Base-by-base conservation (phyloP, 2,329 filamentous ascomycete genomes). In the Coniochaeta hoffmannii region DNA sequence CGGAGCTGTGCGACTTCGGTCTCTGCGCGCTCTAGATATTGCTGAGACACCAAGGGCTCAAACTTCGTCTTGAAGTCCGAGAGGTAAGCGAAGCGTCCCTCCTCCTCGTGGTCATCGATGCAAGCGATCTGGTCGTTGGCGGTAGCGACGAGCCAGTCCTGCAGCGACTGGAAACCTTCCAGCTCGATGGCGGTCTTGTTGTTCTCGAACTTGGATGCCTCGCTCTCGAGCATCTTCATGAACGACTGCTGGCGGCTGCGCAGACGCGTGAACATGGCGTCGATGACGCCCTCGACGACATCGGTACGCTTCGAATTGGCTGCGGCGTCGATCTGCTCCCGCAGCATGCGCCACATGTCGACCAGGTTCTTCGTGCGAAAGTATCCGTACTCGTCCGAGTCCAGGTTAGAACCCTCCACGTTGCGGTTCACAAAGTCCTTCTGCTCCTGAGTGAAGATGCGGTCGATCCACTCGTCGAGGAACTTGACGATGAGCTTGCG, bases 81-180 rank as follows among this genome's bases (percentile, higher is more conserved):
- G 52, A 97, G 80, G 73, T 97, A 97, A 30, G 88, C 89, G 26
- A 88, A 76, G 31, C 87, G 85, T 57, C 82, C 83, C 54, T 85
- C 83, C 54, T 89, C 87, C 58, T 90, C 87, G 62, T 88, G 88
- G 66, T 97, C 95, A 69, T 97, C 94, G 65, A 99, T 96, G 71
- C 91, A 97, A 56, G 92, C 92, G 68, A 99, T 97, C 71, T 99
- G 94, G 73, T 99, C 94, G 73, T 99, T 99, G 63, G 95, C 94
- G 56, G 95, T 90, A 49, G 94, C 92, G 54, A 99, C 86, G 55
- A 99, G 86, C 91, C 93, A 99, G 73, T 99, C 94, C 68, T 96
- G 89, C 28, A 96, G 76, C 3, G 88, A 83, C 68, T 96, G 90
- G 65, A 88, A 86, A 15, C 84, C 81, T 54, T 87, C 83, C 9